phyloP scores from a whole-genome alignment of 495 filamentous ascomycete species.

The Chaetomium tenue region DNA sequence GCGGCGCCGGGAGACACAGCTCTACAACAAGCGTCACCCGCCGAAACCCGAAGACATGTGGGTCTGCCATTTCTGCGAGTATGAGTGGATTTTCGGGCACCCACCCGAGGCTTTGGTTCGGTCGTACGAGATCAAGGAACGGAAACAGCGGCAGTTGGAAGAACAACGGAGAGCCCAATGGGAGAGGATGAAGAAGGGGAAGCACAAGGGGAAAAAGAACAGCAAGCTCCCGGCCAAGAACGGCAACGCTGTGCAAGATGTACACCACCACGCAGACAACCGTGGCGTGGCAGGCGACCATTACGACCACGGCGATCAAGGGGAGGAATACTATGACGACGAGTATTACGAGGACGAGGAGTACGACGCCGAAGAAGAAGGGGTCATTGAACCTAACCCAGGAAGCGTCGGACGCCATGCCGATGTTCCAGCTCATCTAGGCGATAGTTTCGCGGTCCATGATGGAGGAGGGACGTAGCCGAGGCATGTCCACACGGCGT shows the following conservation, averaged over 20 bases:
- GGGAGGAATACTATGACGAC: slow-evolving; percentile 40
- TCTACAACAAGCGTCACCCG: slow-evolving; percentile 72
- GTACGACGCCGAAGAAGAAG: slow-evolving; percentile 37
- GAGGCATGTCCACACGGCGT: neutral
- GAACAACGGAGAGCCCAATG: slow-evolving; percentile 80
- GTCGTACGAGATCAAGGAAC: slow-evolving; percentile 92
- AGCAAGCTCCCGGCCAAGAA: slow-evolving; percentile 66
- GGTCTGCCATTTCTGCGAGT: slow-evolving; percentile 93
- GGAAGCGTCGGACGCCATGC: slow-evolving; percentile 32
- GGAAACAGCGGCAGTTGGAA: slow-evolving; percentile 73
- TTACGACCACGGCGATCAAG: slow-evolving; percentile 35
- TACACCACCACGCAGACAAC: slow-evolving; percentile 27
- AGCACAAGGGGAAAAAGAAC: slow-evolving; percentile 71
- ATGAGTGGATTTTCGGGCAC: slow-evolving; percentile 79
- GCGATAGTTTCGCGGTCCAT: slow-evolving; percentile 13
- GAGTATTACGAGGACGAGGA: slow-evolving; percentile 42
- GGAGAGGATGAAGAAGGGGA: slow-evolving; percentile 95
- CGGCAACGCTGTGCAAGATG: slow-evolving; percentile 32
- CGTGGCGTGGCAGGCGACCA: slow-evolving; percentile 29
- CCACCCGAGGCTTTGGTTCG: slow-evolving; percentile 82
- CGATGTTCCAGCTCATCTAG: slow-evolving; percentile 7
- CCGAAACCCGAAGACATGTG: slow-evolving; percentile 74
- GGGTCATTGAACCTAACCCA: slow-evolving; percentile 26
- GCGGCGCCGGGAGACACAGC: slow-evolving; percentile 41
- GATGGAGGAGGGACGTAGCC: slow-evolving; percentile 26